Evolutionary conservation across 2,329 filamentous ascomycete genomes (phyloP), one percentile per base, ranked within the genome.

Genomic region (Alternaria incomplexa): DNA sequence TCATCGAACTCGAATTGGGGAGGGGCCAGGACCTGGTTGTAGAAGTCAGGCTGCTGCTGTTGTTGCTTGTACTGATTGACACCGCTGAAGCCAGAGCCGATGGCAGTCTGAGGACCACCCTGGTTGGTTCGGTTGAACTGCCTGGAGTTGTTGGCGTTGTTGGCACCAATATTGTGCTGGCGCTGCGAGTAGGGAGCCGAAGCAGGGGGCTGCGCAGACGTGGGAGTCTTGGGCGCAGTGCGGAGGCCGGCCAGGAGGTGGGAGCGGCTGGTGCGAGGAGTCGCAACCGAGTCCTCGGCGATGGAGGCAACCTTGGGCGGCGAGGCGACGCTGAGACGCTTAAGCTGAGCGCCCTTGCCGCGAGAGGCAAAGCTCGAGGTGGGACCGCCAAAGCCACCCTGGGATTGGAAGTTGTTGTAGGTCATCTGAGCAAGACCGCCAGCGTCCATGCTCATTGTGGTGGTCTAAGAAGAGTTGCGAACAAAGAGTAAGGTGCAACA

Each of bases 401-500:
- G 88, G 78, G 88, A 85, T 81, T 91, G 76, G 69, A 78, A 78
- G 78, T 90, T 88, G 86, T 90, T 92, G 86, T 93, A 95, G 85
- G 93, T 92, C 95, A 98, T 98, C 88, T 96, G 93, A 96, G 93
- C 91, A 86, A 97, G 93, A 96, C 93, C 93, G 88, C 95, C 95
- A 89, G 95, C 90, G 95, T 97, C 91, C 91, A 96, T 90, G 82
- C 84, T 86, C 84, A 83, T 79, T 65, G 62, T 75, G 70, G 66
- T 65, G 61, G 69, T 65, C 68, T 71, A 62, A 58, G 66, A 61
- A 70, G 68, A 65, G 64, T 68, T 65, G 66, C 57, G 67, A 60
- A 73, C 66, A 74, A 73, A 73, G 72, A 58, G 69, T 75, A 73
- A 75, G 56, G 66, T 72, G 72, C 62, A 73, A 71, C 67, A 70